These are phyloP conservation scores for Prunus davidiana DNA, from an alignment of 306 rosid genomes.

Conservation along the genomic window DNA sequence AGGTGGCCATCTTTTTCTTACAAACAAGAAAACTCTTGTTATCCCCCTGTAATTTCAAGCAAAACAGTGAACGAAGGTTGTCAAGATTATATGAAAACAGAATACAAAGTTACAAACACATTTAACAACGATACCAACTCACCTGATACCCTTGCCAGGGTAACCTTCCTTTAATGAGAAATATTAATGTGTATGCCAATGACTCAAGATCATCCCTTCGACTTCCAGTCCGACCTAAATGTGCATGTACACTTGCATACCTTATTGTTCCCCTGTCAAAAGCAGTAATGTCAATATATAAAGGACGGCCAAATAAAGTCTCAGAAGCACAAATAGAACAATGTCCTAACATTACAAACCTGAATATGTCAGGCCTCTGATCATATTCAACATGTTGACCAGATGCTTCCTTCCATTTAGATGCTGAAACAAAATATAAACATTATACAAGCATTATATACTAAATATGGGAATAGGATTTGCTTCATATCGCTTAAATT, in stretches of 20 bases:
- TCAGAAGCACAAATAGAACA: background rate
- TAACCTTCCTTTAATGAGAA: conserved; percentile 86
- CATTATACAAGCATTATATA: background rate
- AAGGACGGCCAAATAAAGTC: background rate
- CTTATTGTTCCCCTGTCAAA: conserved; percentile 83
- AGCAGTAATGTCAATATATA: conserved; percentile 13
- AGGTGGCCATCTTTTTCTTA: conserved; percentile 90
- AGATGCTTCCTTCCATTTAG: conserved; percentile 84
- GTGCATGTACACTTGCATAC: conserved; percentile 97
- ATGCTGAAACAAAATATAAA: conserved; percentile 53
- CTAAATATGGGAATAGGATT: background rate
- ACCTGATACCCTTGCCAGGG: conserved; percentile 99
- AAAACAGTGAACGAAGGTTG: background rate
- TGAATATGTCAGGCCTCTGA: conserved; percentile 94
- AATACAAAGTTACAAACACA: background rate
- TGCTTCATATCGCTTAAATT: background rate
- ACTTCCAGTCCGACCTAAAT: conserved; percentile 94
- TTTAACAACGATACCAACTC: conserved; percentile 11
- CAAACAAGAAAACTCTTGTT: conserved; percentile 94
- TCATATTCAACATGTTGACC: conserved; percentile 90
- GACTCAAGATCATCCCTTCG: conserved; percentile 95
- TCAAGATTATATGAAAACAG: conserved; percentile 15
- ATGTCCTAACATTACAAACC: conserved; percentile 38
- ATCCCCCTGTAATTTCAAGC: conserved; percentile 66
- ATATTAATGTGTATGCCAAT: conserved; percentile 82